These are phyloP conservation scores for Angophora floribunda DNA, from an alignment of 345 rosid species.

Conservation along the genomic window DNA sequence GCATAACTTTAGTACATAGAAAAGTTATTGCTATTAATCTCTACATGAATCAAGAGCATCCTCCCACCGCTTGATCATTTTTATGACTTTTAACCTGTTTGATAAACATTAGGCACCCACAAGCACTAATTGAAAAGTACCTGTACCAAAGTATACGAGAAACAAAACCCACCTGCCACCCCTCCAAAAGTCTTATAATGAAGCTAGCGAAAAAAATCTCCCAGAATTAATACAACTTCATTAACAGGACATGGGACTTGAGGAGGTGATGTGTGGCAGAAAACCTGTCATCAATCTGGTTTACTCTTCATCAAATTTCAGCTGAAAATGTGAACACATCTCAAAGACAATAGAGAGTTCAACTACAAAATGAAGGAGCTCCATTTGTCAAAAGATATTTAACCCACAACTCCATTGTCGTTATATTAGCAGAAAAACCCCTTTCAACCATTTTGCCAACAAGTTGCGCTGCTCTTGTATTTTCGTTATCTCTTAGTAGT, in stretches of 20 bases:
- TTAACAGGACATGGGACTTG: too few relatives aligned
- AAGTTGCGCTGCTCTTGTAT: background rate
- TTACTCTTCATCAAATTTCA: too few relatives aligned
- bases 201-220: too few relatives aligned
- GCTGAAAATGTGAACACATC: too few relatives aligned
- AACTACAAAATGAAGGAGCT: background rate
- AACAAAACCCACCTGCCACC: too few relatives aligned
- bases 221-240: too few relatives aligned
- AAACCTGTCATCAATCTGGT: too few relatives aligned
- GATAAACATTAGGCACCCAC: background rate
- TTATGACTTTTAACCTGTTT: background rate
- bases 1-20: background rate
- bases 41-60: background rate
- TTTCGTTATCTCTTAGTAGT: background rate
- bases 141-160: background rate
- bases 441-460: background rate
- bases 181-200: too few relatives aligned
- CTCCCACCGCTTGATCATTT: background rate
- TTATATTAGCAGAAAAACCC: background rate
- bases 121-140: background rate
- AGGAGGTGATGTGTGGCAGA: too few relatives aligned
- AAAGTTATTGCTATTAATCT: background rate
- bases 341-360: background rate
- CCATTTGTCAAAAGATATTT: background rate
- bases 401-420: background rate